Conservation (phyloP, 768 basidiomycete genomes). For the Rhizopogon sp. region DNA sequence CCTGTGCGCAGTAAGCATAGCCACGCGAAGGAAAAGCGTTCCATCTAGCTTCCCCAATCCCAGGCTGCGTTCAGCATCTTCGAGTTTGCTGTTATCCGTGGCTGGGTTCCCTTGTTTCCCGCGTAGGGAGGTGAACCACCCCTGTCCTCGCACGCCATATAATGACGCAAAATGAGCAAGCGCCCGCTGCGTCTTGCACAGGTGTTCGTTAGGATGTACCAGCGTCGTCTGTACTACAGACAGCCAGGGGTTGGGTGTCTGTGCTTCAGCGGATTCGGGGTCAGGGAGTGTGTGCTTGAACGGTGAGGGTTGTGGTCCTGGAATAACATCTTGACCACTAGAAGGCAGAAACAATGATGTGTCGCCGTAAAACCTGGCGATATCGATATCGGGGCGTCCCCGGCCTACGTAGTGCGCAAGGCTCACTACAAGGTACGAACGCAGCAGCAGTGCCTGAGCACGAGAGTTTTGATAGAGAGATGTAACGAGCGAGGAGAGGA, state of each 20-base stretch:
- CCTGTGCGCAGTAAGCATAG: conserved; percentile 21
- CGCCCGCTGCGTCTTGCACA: conserved; percentile 20
- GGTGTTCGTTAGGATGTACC: conserved; percentile 25
- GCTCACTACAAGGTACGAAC: conserved; percentile 21
- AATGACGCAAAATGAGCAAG: conserved; percentile 18
- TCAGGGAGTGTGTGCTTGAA: conserved; percentile 2
- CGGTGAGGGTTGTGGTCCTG: conserved; percentile 5
- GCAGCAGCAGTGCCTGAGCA: conserved; percentile 23
- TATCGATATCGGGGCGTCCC: conserved; percentile 28
- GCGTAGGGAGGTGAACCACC: conserved; percentile 9
- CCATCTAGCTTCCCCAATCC: conserved; percentile 20
- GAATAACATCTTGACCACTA: conserved; percentile 8
- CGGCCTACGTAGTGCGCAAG: conserved; percentile 27
- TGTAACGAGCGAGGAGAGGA: conserved; percentile 47
- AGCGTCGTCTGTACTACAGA: conserved; percentile 28
- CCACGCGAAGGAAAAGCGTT: conserved; percentile 21
- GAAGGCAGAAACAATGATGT: conserved; percentile 14
- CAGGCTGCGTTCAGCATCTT: conserved; percentile 20
- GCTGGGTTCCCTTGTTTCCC: neutral
- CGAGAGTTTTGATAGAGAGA: conserved; percentile 21
- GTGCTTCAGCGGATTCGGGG: conserved; percentile 9
- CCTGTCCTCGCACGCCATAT: conserved; percentile 11
- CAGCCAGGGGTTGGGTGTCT: conserved; percentile 30
- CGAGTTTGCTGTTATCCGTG: conserved; percentile 5
- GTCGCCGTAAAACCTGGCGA: conserved; percentile 24